These are phyloP conservation scores for Epichloe brachyelytri DNA, from an alignment of 2,329 filamentous ascomycete genomes.

Conservation along the genomic window DNA sequence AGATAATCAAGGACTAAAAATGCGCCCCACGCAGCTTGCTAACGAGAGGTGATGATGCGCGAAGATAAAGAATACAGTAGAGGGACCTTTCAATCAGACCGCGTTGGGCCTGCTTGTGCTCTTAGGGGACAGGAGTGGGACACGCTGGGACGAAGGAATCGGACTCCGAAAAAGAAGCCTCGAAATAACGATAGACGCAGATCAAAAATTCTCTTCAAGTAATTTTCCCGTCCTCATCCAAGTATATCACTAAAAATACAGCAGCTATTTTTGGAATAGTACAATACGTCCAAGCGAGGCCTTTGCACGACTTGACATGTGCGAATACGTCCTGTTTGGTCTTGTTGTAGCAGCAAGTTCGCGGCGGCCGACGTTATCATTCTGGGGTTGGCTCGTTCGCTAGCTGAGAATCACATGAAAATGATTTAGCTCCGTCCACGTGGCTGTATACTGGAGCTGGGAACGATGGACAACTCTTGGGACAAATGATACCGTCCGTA, in stretches of 20 bases:
- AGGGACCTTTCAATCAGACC: neutral
- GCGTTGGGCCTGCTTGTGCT: too few relatives aligned
- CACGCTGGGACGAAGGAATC: neutral
- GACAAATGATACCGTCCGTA: neutral
- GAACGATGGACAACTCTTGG: neutral
- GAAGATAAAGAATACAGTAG: neutral
- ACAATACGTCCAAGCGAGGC: neutral
- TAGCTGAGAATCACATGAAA: neutral
- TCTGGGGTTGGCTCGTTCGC: neutral
- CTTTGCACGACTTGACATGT: neutral
- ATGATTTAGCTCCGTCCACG: conserved; percentile 1
- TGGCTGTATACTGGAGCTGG: neutral
- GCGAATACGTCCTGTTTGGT: neutral
- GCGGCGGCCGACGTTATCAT: neutral
- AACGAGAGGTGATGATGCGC: neutral
- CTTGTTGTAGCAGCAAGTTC: neutral
- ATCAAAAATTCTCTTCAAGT: too few relatives aligned
- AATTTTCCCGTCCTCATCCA: neutral
- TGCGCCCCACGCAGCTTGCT: neutral
- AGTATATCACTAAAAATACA: neutral
- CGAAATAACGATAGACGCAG: too few relatives aligned
- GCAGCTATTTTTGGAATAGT: neutral
- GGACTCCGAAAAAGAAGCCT: neutral
- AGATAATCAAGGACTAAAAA: neutral
- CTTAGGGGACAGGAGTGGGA: neutral